phyloP scores from a whole-genome alignment of 2,329 filamentous ascomycete species.

The Diplodia mutila region DNA sequence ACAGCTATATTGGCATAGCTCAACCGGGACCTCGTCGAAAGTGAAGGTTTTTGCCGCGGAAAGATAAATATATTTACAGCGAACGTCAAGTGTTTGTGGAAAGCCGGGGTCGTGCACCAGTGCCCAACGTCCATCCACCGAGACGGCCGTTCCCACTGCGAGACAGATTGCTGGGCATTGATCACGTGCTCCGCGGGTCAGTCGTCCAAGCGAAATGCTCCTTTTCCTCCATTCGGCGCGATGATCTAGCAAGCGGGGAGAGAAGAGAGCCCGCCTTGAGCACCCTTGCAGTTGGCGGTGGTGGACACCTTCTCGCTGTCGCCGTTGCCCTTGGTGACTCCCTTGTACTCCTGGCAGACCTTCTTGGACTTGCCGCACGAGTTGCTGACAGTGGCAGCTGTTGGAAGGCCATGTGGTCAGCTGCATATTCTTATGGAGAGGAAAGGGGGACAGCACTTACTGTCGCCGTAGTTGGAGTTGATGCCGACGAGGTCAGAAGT shows the following conservation, averaged over 20 bases:
- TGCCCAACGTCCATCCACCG: not conserved
- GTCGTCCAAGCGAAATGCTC: not conserved
- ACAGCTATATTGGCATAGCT: not conserved
- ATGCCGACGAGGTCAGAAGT: slow-evolving; percentile 38
- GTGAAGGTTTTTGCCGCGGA: not conserved
- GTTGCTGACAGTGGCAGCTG: slow-evolving; percentile 46
- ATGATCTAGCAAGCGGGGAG: slow-evolving; percentile 30
- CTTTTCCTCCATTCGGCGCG: not conserved
- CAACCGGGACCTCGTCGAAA: not conserved
- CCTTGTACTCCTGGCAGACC: slow-evolving; percentile 35
- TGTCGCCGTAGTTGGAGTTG: slow-evolving; percentile 55
- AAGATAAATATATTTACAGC: not conserved
- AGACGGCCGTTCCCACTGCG: not conserved
- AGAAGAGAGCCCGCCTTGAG: slow-evolving; percentile 28
- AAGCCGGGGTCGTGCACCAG: not conserved
- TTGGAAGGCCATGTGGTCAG: not conserved
- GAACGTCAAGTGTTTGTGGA: not conserved
- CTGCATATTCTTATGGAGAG: not conserved
- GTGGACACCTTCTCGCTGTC: not conserved
- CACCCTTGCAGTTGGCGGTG: slow-evolving; percentile 21
- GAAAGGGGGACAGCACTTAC: not conserved
- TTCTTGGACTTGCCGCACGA: slow-evolving; percentile 35
- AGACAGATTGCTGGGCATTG: not conserved
- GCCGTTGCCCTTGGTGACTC: slow-evolving; percentile 22
- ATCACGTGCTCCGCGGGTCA: not conserved